Percentiles rank a stretch among this genome's conserved stretches.
Conservation (phyloP, 2,329 filamentous ascomycete genomes). For the Penicillium sp. region DNA sequence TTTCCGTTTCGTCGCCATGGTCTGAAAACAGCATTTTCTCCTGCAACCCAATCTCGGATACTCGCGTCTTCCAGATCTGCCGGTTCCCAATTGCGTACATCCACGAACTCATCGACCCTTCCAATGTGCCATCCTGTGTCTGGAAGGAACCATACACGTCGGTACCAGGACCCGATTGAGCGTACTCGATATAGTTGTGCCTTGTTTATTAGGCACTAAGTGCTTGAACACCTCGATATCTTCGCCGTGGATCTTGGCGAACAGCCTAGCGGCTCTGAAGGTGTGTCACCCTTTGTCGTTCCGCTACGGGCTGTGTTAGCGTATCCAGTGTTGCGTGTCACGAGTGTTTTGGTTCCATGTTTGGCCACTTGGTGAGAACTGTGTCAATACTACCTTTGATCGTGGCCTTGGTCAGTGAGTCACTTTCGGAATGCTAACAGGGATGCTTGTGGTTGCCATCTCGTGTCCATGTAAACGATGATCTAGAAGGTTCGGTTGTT, state of each 20-base stretch:
- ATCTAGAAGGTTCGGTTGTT: neutral
- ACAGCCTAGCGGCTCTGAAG: conserved; percentile 11
- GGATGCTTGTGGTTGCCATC: neutral
- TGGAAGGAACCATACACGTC: conserved; percentile 17
- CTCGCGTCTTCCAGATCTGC: conserved; percentile 15
- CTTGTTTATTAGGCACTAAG: conserved; percentile 15
- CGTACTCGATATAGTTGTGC: conserved; percentile 14
- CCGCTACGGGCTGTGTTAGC: conserved; percentile 14
- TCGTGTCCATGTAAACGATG: neutral
- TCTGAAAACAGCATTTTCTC: conserved; percentile 10
- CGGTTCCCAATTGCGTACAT: conserved; percentile 15
- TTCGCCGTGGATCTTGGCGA: conserved; percentile 9
- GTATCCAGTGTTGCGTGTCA: conserved; percentile 10
- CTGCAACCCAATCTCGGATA: conserved; percentile 16
- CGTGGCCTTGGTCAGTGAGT: neutral
- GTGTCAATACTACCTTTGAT: conserved; percentile 9
- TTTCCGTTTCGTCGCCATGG: conserved; percentile 9
- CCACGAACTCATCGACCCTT: conserved; percentile 16
- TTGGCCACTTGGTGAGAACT: conserved; percentile 15
- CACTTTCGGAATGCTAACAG: neutral
- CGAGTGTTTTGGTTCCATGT: conserved; percentile 10
- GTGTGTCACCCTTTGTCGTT: too few species aligned
- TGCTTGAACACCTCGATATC: conserved; percentile 12
- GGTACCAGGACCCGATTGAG: conserved; percentile 12
- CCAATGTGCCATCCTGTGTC: conserved; percentile 15